A percentile compares a stretch with the other conserved stretches of the same genome.
Evolutionary conservation across 352 stramenopile genomes (phyloP).

Genomic region (Phytophthora podocarpi): DNA sequence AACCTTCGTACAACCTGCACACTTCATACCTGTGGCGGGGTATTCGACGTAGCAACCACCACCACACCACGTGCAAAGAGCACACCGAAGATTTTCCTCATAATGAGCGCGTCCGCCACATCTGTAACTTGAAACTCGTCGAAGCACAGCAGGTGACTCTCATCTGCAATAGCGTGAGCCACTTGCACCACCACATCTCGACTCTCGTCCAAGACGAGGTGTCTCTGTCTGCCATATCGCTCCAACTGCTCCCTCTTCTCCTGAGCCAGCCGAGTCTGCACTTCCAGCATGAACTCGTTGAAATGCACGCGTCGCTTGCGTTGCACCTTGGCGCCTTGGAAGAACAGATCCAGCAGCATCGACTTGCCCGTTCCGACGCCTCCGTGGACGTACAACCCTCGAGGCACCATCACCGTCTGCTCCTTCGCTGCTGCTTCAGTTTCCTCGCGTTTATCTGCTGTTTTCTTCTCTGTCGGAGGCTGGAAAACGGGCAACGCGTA

Average conservation of each 20-base stretch:
- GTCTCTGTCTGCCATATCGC: slow-evolving; percentile 80
- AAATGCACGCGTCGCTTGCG: slow-evolving; percentile 96
- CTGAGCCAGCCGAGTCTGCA: slow-evolving; percentile 92
- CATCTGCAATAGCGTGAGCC: slow-evolving; percentile 81
- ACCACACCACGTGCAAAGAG: slow-evolving; percentile 92
- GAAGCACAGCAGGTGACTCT: slow-evolving; percentile 95
- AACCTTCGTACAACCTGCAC: background rate
- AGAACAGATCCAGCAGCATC: slow-evolving; percentile 97
- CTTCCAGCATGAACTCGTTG: slow-evolving; percentile 97
- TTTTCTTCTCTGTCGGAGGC: background rate
- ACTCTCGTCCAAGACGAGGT: slow-evolving; percentile 75
- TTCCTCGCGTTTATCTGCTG: background rate
- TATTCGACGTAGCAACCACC: slow-evolving; percentile 97
- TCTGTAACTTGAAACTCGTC: slow-evolving; percentile 99
- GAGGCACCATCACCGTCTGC: slow-evolving; percentile 53
- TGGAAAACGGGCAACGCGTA: slow-evolving; percentile 57
- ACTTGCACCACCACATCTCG: slow-evolving; percentile 82
- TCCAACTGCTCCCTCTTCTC: slow-evolving; percentile 90
- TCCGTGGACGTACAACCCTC: slow-evolving; percentile 95
- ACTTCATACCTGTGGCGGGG: slow-evolving; percentile 52
- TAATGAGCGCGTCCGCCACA: slow-evolving; percentile 97
- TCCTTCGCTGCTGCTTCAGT: background rate
- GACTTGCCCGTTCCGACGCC: slow-evolving; percentile 96
- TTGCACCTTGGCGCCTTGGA: slow-evolving; percentile 49
- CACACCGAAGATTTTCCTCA: slow-evolving; percentile 93